Percentiles rank a stretch among this genome's conserved stretches.
Conservation (phyloP, 2,329 filamentous ascomycete genomes). For the Cordyceps tenuipes region DNA sequence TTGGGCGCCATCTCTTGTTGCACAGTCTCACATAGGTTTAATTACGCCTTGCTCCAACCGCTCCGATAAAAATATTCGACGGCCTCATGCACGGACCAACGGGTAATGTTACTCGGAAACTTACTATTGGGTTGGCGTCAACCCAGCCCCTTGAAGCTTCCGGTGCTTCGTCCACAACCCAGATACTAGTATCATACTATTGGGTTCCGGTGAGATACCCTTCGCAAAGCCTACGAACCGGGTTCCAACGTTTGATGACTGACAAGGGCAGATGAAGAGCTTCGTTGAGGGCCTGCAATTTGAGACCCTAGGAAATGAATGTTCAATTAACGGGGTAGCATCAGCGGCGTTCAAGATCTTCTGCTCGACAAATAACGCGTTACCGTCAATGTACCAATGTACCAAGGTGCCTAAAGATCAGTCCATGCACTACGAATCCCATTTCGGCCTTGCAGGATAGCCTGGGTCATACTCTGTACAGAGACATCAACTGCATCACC, state of each 20-base stretch:
- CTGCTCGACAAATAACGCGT: background rate
- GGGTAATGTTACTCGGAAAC: background rate
- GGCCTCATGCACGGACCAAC: background rate
- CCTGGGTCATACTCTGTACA: background rate
- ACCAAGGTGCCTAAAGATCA: constrained; percentile 5
- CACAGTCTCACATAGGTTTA: background rate
- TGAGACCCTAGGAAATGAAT: constrained; percentile 8
- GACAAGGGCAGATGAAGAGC: background rate
- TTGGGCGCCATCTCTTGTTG: background rate
- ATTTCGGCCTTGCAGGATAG: background rate
- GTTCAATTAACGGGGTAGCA: constrained; percentile 1
- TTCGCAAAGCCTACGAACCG: background rate
- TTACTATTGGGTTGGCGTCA: background rate
- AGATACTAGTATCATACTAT: too few species aligned
- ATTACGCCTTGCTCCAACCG: background rate
- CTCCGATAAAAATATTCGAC: background rate
- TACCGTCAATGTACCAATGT: background rate
- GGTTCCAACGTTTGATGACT: background rate
- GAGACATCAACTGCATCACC: background rate
- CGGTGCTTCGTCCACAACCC: background rate
- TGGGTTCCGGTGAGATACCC: background rate
- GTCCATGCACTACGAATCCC: background rate
- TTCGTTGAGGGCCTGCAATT: background rate
- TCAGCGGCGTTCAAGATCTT: background rate
- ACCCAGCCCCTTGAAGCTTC: background rate